These are phyloP conservation scores for Triticum monococcum DNA, from an alignment of 176 grass and related monocot species.

Conservation along the genomic window DNA sequence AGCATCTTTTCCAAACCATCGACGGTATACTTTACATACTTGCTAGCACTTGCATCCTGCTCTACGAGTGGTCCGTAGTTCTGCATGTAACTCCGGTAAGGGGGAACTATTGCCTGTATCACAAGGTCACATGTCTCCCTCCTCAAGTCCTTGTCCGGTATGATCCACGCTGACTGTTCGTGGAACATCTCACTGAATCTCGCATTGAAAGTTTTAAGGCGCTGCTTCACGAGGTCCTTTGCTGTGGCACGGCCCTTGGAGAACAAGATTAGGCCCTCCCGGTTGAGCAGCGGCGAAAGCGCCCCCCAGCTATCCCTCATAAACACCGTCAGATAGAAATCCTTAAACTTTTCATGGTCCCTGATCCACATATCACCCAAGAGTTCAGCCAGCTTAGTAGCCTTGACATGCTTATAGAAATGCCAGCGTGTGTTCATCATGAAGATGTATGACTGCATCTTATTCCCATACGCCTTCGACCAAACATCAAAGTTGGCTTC, in stretches of 20 bases:
- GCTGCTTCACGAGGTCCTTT: slow-evolving; percentile 84
- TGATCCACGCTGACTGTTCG: slow-evolving; percentile 76
- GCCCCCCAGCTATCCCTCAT: slow-evolving; percentile 86
- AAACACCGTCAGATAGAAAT: slow-evolving; percentile 58
- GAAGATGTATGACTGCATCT: slow-evolving; percentile 46
- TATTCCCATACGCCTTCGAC: slow-evolving; percentile 63
- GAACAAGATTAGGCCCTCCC: slow-evolving; percentile 86
- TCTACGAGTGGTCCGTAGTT: slow-evolving; percentile 92
- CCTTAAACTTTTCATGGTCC: slow-evolving; percentile 82
- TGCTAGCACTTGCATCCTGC: slow-evolving; percentile 67
- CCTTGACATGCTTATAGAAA: slow-evolving; percentile 79
- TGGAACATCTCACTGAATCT: slow-evolving; percentile 81
- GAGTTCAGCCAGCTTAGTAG: slow-evolving; percentile 62
- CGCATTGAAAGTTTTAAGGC: slow-evolving; percentile 85
- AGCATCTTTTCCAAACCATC: slow-evolving; percentile 86
- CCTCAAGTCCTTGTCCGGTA: slow-evolving; percentile 78
- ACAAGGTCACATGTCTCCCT: slow-evolving; percentile 65
- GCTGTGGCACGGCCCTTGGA: slow-evolving; percentile 83
- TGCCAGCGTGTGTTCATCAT: slow-evolving; percentile 88
- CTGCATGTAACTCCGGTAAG: slow-evolving; percentile 96
- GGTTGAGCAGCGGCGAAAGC: slow-evolving; percentile 59
- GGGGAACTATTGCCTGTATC: slow-evolving; percentile 74
- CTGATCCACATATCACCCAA: slow-evolving; percentile 72
- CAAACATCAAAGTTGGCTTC: slow-evolving; percentile 82
- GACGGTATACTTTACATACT: slow-evolving; percentile 82